Conservation (phyloP, 2,329 filamentous ascomycete genomes). For the Fusarium aywerte region DNA sequence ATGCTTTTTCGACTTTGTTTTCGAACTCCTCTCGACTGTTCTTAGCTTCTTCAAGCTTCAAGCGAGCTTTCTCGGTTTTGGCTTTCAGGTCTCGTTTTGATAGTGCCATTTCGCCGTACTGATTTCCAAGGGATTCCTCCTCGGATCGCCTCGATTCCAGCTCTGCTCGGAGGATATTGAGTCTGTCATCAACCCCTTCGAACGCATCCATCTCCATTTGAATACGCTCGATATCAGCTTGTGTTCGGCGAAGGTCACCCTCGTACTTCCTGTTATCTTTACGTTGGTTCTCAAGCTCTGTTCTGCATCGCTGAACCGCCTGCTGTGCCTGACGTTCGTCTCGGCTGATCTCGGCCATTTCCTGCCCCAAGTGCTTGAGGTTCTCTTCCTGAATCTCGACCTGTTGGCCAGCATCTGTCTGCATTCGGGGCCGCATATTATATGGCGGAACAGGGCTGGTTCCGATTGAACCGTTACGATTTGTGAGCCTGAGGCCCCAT, state of each 20-base stretch:
- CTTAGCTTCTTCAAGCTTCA: constrained; percentile 48
- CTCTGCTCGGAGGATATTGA: constrained; percentile 68
- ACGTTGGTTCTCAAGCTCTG: constrained; percentile 58
- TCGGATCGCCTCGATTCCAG: constrained; percentile 65
- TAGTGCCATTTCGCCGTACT: constrained; percentile 64
- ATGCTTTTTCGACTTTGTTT: constrained; percentile 64
- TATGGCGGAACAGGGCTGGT: constrained; percentile 60
- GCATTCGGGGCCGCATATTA: constrained; percentile 74
- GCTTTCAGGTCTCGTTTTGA: constrained; percentile 61
- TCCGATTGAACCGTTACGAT: constrained; percentile 54
- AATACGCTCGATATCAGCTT: constrained; percentile 64
- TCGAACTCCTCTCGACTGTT: constrained; percentile 56
- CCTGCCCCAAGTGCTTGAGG: constrained; percentile 64
- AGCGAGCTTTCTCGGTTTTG: constrained; percentile 55
- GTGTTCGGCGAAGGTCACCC: constrained; percentile 66
- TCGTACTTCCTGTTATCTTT: constrained; percentile 56
- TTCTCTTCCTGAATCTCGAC: constrained; percentile 64
- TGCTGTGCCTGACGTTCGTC: constrained; percentile 60
- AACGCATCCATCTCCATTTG: constrained; percentile 72
- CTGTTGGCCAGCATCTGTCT: constrained; percentile 77
- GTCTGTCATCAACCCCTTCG: constrained; percentile 73
- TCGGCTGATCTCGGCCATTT: constrained; percentile 63
- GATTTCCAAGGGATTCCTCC: constrained; percentile 61
- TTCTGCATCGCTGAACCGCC: constrained; percentile 60
- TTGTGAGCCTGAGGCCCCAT: constrained; percentile 68